phyloP scores from a whole-genome alignment of 306 rosid species.

The Mimosa bimucronata region DNA sequence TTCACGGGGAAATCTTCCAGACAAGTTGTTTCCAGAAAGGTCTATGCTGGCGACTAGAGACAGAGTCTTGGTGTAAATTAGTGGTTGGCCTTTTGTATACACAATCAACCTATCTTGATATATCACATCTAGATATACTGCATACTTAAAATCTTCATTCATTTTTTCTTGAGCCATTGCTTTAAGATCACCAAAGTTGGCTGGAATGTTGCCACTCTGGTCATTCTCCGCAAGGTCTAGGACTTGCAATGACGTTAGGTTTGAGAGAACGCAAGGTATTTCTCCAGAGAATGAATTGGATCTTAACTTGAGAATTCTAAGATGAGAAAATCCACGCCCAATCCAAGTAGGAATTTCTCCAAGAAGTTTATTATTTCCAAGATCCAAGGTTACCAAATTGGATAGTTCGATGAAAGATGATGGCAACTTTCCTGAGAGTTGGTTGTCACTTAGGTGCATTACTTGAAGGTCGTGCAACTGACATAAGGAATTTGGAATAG shows the following conservation, averaged over 20 bases:
- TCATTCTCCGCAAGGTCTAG: slow-evolving; percentile 49
- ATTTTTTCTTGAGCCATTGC: slow-evolving; percentile 26
- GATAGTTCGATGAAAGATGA: not conserved
- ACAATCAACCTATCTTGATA: slow-evolving; percentile 44
- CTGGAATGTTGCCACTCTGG: slow-evolving; percentile 45
- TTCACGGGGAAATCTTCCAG: slow-evolving; percentile 45
- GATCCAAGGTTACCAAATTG: not conserved
- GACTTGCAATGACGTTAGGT: slow-evolving; percentile 37
- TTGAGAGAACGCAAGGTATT: slow-evolving; percentile 27
- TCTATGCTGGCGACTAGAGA: slow-evolving; percentile 50
- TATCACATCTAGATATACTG: not conserved
- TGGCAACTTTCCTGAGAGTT: slow-evolving; percentile 27
- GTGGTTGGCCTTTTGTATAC: not conserved
- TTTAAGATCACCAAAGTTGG: slow-evolving; percentile 40
- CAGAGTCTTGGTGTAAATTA: slow-evolving; percentile 38
- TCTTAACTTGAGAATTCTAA: slow-evolving; percentile 47
- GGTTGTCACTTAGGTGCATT: slow-evolving; percentile 41
- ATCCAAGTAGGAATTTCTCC: slow-evolving; percentile 52
- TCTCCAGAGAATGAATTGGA: slow-evolving; percentile 52
- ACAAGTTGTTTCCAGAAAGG: slow-evolving; percentile 52
- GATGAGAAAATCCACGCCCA: slow-evolving; percentile 23
- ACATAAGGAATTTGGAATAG: slow-evolving; percentile 44
- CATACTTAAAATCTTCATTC: too few species aligned
- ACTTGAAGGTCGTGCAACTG: slow-evolving; percentile 34
- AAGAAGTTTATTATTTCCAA: not conserved